These are phyloP conservation scores for Kuraishia floccosa DNA, from an alignment of 805 yeast genomes.

Conservation along the genomic window DNA sequence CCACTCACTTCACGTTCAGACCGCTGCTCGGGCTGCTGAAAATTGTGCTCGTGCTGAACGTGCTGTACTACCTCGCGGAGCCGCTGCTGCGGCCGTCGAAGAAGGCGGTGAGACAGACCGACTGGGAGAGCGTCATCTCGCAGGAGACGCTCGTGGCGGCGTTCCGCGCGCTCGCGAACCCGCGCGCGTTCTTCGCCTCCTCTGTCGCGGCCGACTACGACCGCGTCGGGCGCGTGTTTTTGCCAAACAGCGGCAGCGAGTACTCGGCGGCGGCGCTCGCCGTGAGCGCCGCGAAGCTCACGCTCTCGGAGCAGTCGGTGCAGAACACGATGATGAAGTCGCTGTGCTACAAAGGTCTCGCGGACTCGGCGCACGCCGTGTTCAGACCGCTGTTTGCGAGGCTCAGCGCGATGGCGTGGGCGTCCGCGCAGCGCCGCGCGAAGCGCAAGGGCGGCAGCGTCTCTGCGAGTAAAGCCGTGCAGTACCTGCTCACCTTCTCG, in stretches of 20 bases:
- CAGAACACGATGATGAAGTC: conserved; percentile 10
- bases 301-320: background rate
- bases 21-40: conserved; percentile 18
- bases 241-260: background rate
- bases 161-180: background rate
- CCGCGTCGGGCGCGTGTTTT: background rate
- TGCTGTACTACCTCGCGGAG: conserved; percentile 6
- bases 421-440: background rate
- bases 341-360: conserved; percentile 8
- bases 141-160: too few relatives aligned
- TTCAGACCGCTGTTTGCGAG: background rate
- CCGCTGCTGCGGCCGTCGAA: background rate
- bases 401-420: background rate
- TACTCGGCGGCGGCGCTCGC: background rate
- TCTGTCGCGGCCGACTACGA: background rate
- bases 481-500: background rate
- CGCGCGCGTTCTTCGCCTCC: background rate
- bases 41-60: conserved; percentile 9
- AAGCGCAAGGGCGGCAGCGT: background rate
- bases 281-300: background rate
- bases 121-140: too few relatives aligned
- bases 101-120: too few relatives aligned
- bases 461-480: background rate
- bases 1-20: conserved; percentile 10
- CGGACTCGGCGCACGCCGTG: background rate